These are phyloP conservation scores for Monosiga brevicollis DNA, from an alignment of 78 protist species.

Conservation along the genomic window DNA sequence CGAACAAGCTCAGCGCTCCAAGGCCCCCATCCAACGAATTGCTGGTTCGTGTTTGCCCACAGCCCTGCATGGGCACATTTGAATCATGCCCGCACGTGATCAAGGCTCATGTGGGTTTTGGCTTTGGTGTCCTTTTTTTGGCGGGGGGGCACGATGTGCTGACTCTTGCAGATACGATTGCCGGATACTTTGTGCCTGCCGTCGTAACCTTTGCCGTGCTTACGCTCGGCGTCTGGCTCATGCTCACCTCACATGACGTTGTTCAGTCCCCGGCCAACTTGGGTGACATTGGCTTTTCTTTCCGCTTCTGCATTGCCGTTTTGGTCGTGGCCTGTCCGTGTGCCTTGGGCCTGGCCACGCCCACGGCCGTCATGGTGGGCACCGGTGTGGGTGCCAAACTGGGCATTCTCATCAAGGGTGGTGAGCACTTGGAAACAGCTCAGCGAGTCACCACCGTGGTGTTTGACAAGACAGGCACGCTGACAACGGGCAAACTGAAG, in stretches of 20 bases:
- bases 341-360: slow-evolving; percentile 78
- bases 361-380: slow-evolving; percentile 77
- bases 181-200: slow-evolving; percentile 76
- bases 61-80: too few species aligned
- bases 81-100: not conserved
- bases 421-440: slow-evolving; percentile 56
- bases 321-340: slow-evolving; percentile 82
- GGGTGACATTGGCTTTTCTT: not conserved
- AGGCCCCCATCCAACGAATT: slow-evolving; percentile 45
- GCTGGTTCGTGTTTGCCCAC: too few species aligned
- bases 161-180: slow-evolving; percentile 57
- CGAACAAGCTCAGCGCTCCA: slow-evolving; percentile 74
- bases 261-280: not conserved
- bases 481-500: slow-evolving; percentile 50
- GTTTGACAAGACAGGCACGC: slow-evolving; percentile 86
- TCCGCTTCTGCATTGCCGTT: slow-evolving; percentile 44
- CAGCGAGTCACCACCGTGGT: slow-evolving; percentile 9
- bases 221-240: slow-evolving; percentile 63
- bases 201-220: slow-evolving; percentile 64
- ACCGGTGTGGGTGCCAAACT: slow-evolving; percentile 61
- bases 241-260: not conserved
- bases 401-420: slow-evolving; percentile 76
- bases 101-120: not conserved
- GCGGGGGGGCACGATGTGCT: not conserved
- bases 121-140: too few species aligned